Conservation (phyloP, 192 early-diverging fungal species). For the Oehlia diaphana region DNA sequence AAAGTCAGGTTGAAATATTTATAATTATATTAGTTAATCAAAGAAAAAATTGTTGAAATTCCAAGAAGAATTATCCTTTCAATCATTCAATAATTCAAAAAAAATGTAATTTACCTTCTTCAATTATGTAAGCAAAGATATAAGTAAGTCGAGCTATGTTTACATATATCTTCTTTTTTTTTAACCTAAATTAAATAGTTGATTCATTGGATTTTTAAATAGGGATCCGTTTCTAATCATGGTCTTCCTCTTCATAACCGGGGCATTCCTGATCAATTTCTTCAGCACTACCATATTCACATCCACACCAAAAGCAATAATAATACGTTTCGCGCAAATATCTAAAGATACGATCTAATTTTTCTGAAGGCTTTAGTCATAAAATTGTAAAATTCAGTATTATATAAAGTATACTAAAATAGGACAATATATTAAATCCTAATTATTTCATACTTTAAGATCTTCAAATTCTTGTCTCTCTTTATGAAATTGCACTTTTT, state of each 20-base stretch:
- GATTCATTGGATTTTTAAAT: too few species aligned
- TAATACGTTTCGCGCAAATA: constrained; percentile 54
- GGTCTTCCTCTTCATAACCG: constrained; percentile 57
- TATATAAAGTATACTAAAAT: not conserved
- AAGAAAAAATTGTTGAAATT: too few species aligned
- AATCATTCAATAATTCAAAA: too few species aligned
- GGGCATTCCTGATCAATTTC: constrained; percentile 57
- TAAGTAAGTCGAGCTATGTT: too few species aligned
- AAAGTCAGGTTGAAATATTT: not conserved
- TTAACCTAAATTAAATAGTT: too few species aligned
- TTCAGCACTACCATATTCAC: constrained; percentile 43
- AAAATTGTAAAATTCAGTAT: not conserved
- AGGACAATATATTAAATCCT: not conserved
- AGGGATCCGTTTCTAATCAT: constrained; percentile 26
- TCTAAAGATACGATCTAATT: constrained; percentile 39
- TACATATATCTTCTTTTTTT: too few species aligned
- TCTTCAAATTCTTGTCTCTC: not conserved
- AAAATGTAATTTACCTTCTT: too few species aligned
- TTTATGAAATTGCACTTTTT: not conserved
- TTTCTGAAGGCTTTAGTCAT: constrained; percentile 36
- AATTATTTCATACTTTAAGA: not conserved
- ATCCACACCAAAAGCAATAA: constrained; percentile 70
- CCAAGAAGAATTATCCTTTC: too few species aligned
- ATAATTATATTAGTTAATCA: too few species aligned
- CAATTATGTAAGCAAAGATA: too few species aligned